Percentiles rank a stretch among this genome's conserved stretches.
Evolutionary conservation across 768 basidiomycete genomes (phyloP).

Genomic region (Lactarius hatsudake): DNA sequence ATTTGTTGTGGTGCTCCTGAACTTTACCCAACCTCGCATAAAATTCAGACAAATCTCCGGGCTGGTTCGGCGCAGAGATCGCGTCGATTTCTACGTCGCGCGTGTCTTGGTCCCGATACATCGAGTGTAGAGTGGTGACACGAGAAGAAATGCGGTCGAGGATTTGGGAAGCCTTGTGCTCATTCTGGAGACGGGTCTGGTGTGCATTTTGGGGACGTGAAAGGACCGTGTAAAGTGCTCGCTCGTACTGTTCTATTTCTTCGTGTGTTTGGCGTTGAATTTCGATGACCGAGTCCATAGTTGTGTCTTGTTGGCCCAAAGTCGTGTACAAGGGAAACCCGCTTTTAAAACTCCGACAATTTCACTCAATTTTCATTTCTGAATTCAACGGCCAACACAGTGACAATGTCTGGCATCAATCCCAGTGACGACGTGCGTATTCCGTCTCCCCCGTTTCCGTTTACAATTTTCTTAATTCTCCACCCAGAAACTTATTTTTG

Average conservation of each 20-base stretch:
- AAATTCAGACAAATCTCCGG: constrained; percentile 85
- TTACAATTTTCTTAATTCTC: not conserved
- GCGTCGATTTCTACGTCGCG: constrained; percentile 65
- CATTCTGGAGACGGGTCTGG: constrained; percentile 64
- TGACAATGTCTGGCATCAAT: no score
- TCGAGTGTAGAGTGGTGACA: constrained; percentile 57
- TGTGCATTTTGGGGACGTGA: constrained; percentile 63
- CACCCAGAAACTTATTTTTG: constrained; percentile 81
- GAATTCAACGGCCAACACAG: constrained; percentile 39
- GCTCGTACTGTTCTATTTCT: constrained; percentile 90
- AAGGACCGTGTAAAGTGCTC: constrained; percentile 79
- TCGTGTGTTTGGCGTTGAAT: constrained; percentile 94
- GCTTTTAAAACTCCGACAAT: constrained; percentile 21
- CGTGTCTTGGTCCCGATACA: constrained; percentile 75
- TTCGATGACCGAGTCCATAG: constrained; percentile 93
- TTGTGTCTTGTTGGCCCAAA: constrained; percentile 18
- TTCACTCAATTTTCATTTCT: constrained; percentile 31
- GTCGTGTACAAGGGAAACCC: not conserved
- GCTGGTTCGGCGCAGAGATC: constrained; percentile 54
- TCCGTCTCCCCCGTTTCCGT: constrained; percentile 11
- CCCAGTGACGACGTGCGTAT: not conserved
- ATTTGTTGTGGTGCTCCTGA: constrained; percentile 94
- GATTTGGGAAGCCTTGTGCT: constrained; percentile 90
- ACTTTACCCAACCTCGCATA: constrained; percentile 94
- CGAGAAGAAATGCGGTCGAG: constrained; percentile 78